phyloP scores from a whole-genome alignment of 1,139 yeast genomes.

The Starmera stellimalicola region DNA sequence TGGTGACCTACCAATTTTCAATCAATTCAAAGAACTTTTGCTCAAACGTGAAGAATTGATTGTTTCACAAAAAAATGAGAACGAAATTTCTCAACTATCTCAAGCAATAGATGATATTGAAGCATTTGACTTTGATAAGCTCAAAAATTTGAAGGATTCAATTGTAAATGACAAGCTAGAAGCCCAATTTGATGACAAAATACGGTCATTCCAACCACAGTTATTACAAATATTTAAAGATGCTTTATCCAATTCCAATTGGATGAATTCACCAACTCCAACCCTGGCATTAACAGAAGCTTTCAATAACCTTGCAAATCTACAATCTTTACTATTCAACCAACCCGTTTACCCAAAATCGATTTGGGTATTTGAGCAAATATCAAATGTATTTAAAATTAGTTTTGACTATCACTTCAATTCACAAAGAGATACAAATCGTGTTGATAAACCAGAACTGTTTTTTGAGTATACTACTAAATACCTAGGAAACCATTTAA shows the following conservation, averaged over 20 bases:
- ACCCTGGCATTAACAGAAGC: constrained; percentile 7
- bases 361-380: constrained; percentile 49
- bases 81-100: constrained; percentile 9
- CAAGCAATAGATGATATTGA: constrained; percentile 3
- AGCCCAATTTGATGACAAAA: constrained; percentile 3
- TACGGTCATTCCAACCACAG: constrained; percentile 5
- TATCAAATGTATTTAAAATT: constrained; percentile 46
- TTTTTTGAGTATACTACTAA: constrained; percentile 48
- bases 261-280: constrained; percentile 12
- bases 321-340: constrained; percentile 28
- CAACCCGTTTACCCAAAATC: constrained; percentile 33
- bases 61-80: constrained; percentile 8
- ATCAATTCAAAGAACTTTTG: constrained; percentile 11
- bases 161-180: constrained; percentile 6
- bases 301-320: constrained; percentile 23
- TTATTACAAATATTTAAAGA: constrained; percentile 6
- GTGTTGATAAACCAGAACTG: constrained; percentile 75
- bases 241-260: constrained; percentile 9
- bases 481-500: constrained; percentile 36
- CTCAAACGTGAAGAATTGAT: constrained; percentile 6
- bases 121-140: constrained; percentile 11
- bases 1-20: constrained; percentile 22
- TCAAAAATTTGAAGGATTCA: constrained; percentile 16
- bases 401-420: constrained; percentile 75
- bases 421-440: constrained; percentile 48